These are phyloP conservation scores for Agrocybe chaxingu DNA, from an alignment of 768 basidiomycete species.

Conservation along the genomic window DNA sequence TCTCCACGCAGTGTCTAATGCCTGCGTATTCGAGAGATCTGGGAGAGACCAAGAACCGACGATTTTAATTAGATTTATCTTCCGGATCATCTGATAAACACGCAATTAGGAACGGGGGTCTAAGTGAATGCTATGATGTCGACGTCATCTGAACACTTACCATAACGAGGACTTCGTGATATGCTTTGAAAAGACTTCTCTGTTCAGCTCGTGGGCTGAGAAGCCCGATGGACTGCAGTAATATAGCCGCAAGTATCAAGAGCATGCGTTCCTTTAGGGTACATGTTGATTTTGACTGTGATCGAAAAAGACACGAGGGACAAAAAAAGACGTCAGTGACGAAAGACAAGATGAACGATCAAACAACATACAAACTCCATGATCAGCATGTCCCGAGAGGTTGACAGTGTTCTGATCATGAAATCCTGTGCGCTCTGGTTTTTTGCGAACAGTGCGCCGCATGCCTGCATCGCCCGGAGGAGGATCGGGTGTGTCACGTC, in stretches of 20 bases:
- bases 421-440: constrained; percentile 45
- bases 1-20: constrained; percentile 45
- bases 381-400: constrained; percentile 45
- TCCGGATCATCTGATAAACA: constrained; percentile 42
- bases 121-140: constrained; percentile 16
- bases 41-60: constrained; percentile 42
- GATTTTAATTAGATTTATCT: constrained; percentile 40
- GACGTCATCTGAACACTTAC: constrained; percentile 30
- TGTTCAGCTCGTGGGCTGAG: constrained; percentile 50
- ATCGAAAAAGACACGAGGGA: constrained; percentile 8
- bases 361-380: constrained; percentile 50
- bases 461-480: constrained; percentile 55
- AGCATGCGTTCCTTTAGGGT: constrained; percentile 35
- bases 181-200: constrained; percentile 46
- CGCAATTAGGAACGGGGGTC: constrained; percentile 7
- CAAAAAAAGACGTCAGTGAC: constrained; percentile 17
- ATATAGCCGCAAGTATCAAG: constrained; percentile 45
- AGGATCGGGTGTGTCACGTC: constrained; percentile 48
- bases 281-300: constrained; percentile 34
- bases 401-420: constrained; percentile 41
- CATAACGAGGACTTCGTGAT: constrained; percentile 59
- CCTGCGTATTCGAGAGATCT: constrained; percentile 30
- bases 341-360: constrained; percentile 14
- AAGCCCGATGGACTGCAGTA: constrained; percentile 56
- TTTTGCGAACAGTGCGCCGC: constrained; percentile 57